Base-by-base conservation (phyloP, 768 basidiomycete genomes). In the Terana coerulea region DNA sequence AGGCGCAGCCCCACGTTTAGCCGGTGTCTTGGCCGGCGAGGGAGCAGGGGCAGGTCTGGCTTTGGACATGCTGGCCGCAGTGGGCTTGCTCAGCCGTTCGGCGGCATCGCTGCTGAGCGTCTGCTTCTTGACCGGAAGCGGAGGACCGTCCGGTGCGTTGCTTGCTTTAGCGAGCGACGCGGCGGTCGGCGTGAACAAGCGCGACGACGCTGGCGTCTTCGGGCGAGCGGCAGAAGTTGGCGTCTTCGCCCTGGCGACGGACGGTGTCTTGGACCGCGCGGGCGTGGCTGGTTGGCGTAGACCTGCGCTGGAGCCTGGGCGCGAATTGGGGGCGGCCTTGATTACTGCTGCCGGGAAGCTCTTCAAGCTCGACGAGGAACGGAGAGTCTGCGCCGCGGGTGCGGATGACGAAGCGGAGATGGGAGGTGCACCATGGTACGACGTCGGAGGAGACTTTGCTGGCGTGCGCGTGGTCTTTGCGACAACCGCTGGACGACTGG, bases 101-200 rank as follows among this genome's bases (percentile, higher is more conserved):
- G 83, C 73, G 0, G 75, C 74, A 42, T 70, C 77, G 52, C 73
- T 74, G 51, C 77, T 78, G 39, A 81, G 58, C 0, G 78, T 74
- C n/a, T 68, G 61, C 65, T 84, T 85, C 70, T 77, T 81, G 17
- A 68, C 66, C 1, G 67, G 68, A 1, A 73, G 72, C 7, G 70
- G 72, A 21, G 55, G 46, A 17, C 24, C 48, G 14, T 54, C 53
- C 26, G 47, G 40, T 0, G 77, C 74, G 60, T 77, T 80, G 43
- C 86, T 82, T 29, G 84, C 75, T 44, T 75, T 78, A 0, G 90
- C 90, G 7, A 91, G 78, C 8, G 88, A 89, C 3, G 89, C 86
- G 0, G 88, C 90, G 1, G 90, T 92, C 0, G 90, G 90, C 6
- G 90, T 88, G 61, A 85, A 90, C 19, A 91, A 65, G 11, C 86